These are phyloP conservation scores for Chloranthus sessilifolius DNA, from an alignment of 164 flowering plant species.

Conservation along the genomic window DNA sequence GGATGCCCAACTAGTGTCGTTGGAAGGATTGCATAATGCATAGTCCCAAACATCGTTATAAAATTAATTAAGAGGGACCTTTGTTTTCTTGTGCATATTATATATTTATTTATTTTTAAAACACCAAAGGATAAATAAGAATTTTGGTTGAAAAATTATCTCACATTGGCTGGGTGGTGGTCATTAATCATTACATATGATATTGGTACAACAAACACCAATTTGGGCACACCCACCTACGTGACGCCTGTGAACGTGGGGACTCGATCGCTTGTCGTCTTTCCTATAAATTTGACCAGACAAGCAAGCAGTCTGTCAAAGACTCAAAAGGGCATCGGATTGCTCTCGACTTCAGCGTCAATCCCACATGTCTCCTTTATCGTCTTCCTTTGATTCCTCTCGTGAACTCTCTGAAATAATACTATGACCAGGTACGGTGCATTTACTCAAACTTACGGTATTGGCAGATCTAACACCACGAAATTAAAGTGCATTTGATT, in stretches of 20 bases:
- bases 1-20: too few species aligned
- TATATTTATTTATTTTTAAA: not conserved
- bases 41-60: too few species aligned
- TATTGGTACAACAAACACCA: constrained; percentile 3
- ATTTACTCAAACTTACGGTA: too few species aligned
- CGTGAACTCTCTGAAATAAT: not conserved
- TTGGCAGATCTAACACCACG: too few species aligned
- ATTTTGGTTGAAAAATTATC: too few species aligned
- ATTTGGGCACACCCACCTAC: not conserved
- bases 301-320: not conserved
- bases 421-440: not conserved
- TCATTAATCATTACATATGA: constrained; percentile 4
- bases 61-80: too few species aligned
- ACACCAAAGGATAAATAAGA: not conserved
- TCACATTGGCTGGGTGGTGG: too few species aligned
- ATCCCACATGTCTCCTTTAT: not conserved
- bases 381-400: constrained; percentile 2
- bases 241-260: too few species aligned
- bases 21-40: too few species aligned
- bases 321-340: not conserved
- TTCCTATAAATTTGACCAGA: not conserved
- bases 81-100: too few species aligned
- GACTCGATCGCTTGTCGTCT: constrained; percentile 7
- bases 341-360: not conserved
- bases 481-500: too few species aligned